A percentile compares a stretch with the other conserved stretches of the same genome.
phyloP scores from a whole-genome alignment of 2,329 filamentous ascomycete genomes.

The Diaporthe batatas region DNA sequence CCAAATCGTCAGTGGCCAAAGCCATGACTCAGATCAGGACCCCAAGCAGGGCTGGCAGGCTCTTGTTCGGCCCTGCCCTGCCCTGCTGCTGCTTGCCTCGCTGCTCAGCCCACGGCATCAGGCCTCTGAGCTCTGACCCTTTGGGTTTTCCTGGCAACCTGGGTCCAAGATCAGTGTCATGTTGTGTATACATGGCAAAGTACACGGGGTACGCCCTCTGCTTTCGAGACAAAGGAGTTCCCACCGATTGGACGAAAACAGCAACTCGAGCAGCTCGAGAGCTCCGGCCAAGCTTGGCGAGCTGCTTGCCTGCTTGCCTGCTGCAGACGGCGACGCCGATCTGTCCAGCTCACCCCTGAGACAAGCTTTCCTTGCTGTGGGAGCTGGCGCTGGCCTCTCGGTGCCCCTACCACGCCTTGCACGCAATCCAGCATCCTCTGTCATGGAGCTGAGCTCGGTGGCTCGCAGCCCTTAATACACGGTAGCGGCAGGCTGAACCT shows the following conservation, averaged over 20 bases:
- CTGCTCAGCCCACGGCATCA: not conserved
- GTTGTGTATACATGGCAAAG: not conserved
- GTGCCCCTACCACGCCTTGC: not conserved
- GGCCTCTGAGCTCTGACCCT: not conserved
- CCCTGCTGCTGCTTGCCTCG: not conserved
- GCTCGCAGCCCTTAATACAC: too few relatives aligned
- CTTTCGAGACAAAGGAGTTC: constrained; percentile 22
- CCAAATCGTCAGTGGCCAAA: constrained; percentile 27
- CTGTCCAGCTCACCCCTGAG: constrained; percentile 40
- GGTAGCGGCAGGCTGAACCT: not conserved
- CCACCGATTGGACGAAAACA: constrained; percentile 31
- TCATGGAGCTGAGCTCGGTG: not conserved
- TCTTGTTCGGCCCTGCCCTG: constrained; percentile 5
- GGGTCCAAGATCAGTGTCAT: constrained; percentile 19
- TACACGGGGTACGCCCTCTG: not conserved
- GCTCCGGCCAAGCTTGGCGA: constrained; percentile 33
- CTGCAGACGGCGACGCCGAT: constrained; percentile 41
- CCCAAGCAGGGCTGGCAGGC: constrained; percentile 26
- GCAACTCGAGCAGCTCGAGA: constrained; percentile 29
- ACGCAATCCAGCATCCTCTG: constrained; percentile 1
- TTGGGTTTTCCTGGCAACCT: constrained; percentile 3
- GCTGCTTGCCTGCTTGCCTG: constrained; percentile 35
- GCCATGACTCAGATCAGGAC: constrained; percentile 30
- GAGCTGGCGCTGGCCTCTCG: constrained; percentile 7
- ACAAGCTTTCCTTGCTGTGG: constrained; percentile 30